phyloP scores from a whole-genome alignment of 78 protist genomes.

The Pelomyxa schiedti region DNA sequence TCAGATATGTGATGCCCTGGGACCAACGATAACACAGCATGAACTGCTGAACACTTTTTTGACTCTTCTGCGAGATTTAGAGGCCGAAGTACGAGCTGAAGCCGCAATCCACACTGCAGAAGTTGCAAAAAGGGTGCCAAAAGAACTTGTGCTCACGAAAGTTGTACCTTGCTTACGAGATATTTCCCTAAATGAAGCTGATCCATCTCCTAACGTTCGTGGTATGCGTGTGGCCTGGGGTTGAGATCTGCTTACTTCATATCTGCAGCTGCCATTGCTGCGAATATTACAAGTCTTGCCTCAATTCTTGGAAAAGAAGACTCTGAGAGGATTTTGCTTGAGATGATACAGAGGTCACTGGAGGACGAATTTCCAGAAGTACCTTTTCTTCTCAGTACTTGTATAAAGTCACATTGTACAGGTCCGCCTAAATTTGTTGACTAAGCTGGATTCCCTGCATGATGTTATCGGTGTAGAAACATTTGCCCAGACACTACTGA shows the following conservation, averaged over 20 bases:
- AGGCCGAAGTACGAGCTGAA: constrained; percentile 94
- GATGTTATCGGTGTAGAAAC: constrained; percentile 74
- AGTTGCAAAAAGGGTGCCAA: constrained; percentile 31
- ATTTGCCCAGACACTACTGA: constrained; percentile 71
- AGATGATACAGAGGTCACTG: constrained; percentile 68
- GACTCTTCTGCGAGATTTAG: constrained; percentile 74
- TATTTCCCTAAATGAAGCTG: too few relatives aligned
- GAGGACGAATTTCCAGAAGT: constrained; percentile 78
- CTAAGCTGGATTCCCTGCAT: constrained; percentile 61
- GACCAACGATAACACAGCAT: too few relatives aligned
- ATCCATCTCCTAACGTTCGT: constrained; percentile 82
- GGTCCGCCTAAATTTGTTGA: constrained; percentile 85
- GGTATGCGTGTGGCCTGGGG: too few relatives aligned
- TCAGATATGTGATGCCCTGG: too few relatives aligned
- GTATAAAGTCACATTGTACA: too few relatives aligned
- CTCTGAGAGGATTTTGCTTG: constrained; percentile 64
- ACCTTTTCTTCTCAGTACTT: too few relatives aligned
- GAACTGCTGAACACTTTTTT: constrained; percentile 22
- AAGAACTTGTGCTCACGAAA: constrained; percentile 19
- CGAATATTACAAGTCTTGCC: constrained; percentile 64
- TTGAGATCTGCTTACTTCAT: too few relatives aligned
- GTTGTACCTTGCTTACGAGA: constrained; percentile 62
- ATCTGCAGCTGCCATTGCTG: constrained; percentile 86
- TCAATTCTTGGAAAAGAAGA: constrained; percentile 62
- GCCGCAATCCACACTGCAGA: constrained; percentile 72